Evolutionary conservation across 2,329 filamentous ascomycete species (phyloP).

Genomic region (Elsinoe fawcettii): DNA sequence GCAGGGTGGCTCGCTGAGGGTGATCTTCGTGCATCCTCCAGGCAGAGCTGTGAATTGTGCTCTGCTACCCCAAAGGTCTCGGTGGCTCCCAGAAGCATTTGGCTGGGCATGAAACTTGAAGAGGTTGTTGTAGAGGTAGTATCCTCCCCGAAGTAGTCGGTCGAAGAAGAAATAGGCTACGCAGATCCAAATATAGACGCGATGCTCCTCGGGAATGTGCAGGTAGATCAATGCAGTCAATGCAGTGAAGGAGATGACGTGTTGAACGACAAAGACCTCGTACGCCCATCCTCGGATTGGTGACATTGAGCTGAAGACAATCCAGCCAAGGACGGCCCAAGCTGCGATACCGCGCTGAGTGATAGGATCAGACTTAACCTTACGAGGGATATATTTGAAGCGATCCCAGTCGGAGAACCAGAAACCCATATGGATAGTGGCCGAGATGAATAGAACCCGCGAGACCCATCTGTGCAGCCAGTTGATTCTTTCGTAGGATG

Average conservation of each 20-base stretch:
- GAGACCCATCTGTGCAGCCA: slow-evolving; percentile 69
- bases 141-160: slow-evolving; percentile 43
- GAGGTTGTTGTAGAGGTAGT: slow-evolving; percentile 33
- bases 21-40: slow-evolving; percentile 49
- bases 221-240: slow-evolving; percentile 57
- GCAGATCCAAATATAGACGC: slow-evolving; percentile 55
- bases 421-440: slow-evolving; percentile 61
- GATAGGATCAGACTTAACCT: slow-evolving; percentile 55
- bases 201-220: slow-evolving; percentile 54
- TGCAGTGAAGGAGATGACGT: slow-evolving; percentile 53
- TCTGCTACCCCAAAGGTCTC: slow-evolving; percentile 16
- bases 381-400: slow-evolving; percentile 50
- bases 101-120: slow-evolving; percentile 34
- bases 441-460: slow-evolving; percentile 60
- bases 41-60: slow-evolving; percentile 36
- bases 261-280: slow-evolving; percentile 63
- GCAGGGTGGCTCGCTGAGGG: slow-evolving; percentile 48
- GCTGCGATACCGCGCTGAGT: slow-evolving; percentile 60
- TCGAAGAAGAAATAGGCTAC: slow-evolving; percentile 57
- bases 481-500: slow-evolving; percentile 61
- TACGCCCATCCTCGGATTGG: slow-evolving; percentile 60
- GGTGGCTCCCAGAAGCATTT: slow-evolving; percentile 15
- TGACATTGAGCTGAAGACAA: slow-evolving; percentile 53
- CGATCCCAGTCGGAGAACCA: slow-evolving; percentile 59
- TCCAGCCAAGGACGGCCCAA: slow-evolving; percentile 60